Evolutionary conservation across 2,329 filamentous ascomycete genomes (phyloP), one percentile per base, ranked within the genome.

Genomic region (Tolypocladium pustulatum): DNA sequence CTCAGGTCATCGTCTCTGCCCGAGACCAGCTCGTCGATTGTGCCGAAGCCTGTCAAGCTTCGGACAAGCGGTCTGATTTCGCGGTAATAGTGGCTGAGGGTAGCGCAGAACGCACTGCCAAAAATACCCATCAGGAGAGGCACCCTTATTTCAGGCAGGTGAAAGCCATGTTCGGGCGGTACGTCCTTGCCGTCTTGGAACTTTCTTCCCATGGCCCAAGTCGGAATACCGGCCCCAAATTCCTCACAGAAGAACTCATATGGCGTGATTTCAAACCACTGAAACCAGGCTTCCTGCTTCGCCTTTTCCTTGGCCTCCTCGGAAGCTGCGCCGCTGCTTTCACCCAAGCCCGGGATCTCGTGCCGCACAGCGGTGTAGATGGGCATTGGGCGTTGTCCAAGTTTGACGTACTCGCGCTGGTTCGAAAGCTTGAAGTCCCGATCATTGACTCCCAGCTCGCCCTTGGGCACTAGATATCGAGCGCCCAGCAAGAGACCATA

Each of bases 201-300:
- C 59, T 82, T 86, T 53, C 94, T 83, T 3, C 94, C 94, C 60
- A 97, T 77, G 8, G 91, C 90, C 91, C 93, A 99, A 0, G 90
- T 96, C 0, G 94, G 94, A 61, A 99, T 97, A 3, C 94, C 93
- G 2, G 93, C 91, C 30, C 82, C 82, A 56, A 96, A 86, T 68
- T 97, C 93, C 72, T 97, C 93, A 65, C 91, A 96, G 72, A 94
- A 97, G 69, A 97, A 88, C 70, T 97, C 93, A 68, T 95, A 97
- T 0, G 93, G 93, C 0, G 91, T 95, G 66, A 93, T 88, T 68
- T 99, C 94, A 65, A 94, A 97, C 93, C 94, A 97, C 67, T 99
- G 93, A 66, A 97, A 99, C 90, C 92, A 97, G 2, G 91, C 81
- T 67, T 95, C 88, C 60, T 80, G 79, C 67, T 75, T 84, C 12